Base-by-base conservation (phyloP, 1,284 basidiomycete genomes). In the Heterobasidion occidentale region DNA sequence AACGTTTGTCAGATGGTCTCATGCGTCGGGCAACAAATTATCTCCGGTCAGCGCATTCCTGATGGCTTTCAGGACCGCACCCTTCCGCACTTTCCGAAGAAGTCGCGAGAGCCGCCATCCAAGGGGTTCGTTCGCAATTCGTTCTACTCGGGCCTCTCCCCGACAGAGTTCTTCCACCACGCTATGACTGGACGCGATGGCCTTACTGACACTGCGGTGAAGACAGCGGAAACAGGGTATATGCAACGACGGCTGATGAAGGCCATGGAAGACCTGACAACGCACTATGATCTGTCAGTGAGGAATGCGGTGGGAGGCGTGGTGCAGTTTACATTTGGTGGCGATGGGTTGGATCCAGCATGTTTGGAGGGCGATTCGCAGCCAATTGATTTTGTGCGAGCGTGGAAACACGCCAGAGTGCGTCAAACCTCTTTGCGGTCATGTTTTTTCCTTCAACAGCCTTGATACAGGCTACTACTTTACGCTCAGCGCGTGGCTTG, bases 1-100 rank as follows among this genome's bases (percentile, higher is more conserved):
- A 99, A 99, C 72, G 97, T 99, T 58, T 97, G 94, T 12, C 97
- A 99, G 74, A 99, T 99, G 97, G 96, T 99, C 58, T 97, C 97
- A 62, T 98, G 95, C 82, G 97, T 99, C 64, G 97, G 97, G 11
- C 97, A 99, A 69, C 97, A 99, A 69, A 98, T 99, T 71, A 99
- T 99, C 63, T 86, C 92, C 27, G 97, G 97, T 20, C 90, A 93
- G 69, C 97, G 97, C 84, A 94, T 99, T 8, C 94, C 94, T 1
- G 92, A 99, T 77, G 97, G 96, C 54, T 99, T 99, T 77, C 97
- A 98, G 73, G 97, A 99, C 73, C 92, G 97, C 50, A 97, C 97
- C 1, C 79, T 99, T 27, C 97, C 97, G 1, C 97, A 99, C 72
- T 99, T 99, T 74, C 92, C 89, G 33, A 99, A 99, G 74, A 98